Evolutionary conservation across 768 basidiomycete species (phyloP).

Genomic region (Hortiboletus campestris): DNA sequence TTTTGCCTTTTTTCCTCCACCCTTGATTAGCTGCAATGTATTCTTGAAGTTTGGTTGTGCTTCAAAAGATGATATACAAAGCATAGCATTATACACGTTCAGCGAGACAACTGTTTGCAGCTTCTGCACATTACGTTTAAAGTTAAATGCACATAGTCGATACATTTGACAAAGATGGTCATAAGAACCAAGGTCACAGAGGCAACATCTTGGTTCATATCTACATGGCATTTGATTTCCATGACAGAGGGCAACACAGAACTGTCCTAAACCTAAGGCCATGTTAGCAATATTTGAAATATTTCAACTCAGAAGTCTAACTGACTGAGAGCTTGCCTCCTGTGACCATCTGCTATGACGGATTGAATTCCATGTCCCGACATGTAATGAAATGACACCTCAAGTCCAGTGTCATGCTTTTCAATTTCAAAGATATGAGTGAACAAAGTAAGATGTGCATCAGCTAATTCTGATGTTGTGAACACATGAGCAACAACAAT

Average conservation of each 20-base stretch:
- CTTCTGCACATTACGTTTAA: neutral
- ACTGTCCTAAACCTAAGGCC: neutral
- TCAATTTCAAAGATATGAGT: slow-evolving; percentile 2
- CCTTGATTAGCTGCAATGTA: neutral
- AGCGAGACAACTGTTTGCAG: neutral
- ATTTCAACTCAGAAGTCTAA: neutral
- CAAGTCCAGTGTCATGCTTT: neutral
- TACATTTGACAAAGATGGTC: neutral
- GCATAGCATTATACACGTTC: neutral
- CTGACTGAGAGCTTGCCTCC: slow-evolving; percentile 3
- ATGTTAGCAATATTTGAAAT: neutral
- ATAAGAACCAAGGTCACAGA: neutral
- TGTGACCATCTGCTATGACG: slow-evolving; percentile 3
- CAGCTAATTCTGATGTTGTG: neutral
- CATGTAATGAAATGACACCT: neutral
- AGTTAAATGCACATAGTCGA: neutral
- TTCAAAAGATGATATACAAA: slow-evolving; percentile 4
- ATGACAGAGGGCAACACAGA: neutral
- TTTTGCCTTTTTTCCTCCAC: neutral
- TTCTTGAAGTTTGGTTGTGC: neutral
- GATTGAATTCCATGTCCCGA: neutral
- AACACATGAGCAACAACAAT: slow-evolving; percentile 1
- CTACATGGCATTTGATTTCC: neutral
- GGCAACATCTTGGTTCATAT: neutral
- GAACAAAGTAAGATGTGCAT: slow-evolving; percentile 1